phyloP scores from a whole-genome alignment of 352 stramenopile genomes.

The Pythium plurisporium region DNA sequence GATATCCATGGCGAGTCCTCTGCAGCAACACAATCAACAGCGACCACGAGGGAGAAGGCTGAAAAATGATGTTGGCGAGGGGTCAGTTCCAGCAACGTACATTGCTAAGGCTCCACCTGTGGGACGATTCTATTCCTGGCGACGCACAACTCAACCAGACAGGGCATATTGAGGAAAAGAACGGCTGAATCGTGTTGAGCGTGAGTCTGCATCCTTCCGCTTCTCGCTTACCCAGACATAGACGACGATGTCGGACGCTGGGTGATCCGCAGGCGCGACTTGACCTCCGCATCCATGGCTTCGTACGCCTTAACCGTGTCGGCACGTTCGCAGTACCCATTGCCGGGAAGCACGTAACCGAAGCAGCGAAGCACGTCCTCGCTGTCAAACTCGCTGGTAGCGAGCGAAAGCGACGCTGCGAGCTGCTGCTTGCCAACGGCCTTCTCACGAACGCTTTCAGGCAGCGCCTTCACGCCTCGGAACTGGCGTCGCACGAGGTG shows the following conservation, averaged over 20 bases:
- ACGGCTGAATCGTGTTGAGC: too few species aligned
- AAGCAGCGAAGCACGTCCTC: slow-evolving; percentile 75
- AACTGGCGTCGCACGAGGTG: slow-evolving; percentile 79
- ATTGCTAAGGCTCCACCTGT: too few species aligned
- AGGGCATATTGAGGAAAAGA: too few species aligned
- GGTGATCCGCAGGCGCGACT: slow-evolving; percentile 59
- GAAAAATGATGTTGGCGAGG: too few species aligned
- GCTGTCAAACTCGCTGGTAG: slow-evolving; percentile 42
- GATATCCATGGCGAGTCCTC: slow-evolving; percentile 65
- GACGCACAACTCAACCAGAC: too few species aligned
- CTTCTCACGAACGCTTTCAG: slow-evolving; percentile 51
- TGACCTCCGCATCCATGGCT: slow-evolving; percentile 72
- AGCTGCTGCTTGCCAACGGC: slow-evolving; percentile 54
- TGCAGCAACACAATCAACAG: too few species aligned
- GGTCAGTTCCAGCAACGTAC: too few species aligned
- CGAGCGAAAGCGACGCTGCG: slow-evolving; percentile 54
- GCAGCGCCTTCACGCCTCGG: slow-evolving; percentile 48
- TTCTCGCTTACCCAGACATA: slow-evolving; percentile 22
- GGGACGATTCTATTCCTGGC: neutral
- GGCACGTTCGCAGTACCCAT: slow-evolving; percentile 75
- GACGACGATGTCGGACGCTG: slow-evolving; percentile 45
- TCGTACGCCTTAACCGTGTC: slow-evolving; percentile 70
- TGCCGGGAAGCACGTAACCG: slow-evolving; percentile 62
- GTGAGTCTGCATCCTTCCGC: neutral
- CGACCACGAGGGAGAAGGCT: too few species aligned